These are phyloP conservation scores for Zygoascus flipseniorum DNA, from an alignment of 805 yeast species.

Conservation along the genomic window DNA sequence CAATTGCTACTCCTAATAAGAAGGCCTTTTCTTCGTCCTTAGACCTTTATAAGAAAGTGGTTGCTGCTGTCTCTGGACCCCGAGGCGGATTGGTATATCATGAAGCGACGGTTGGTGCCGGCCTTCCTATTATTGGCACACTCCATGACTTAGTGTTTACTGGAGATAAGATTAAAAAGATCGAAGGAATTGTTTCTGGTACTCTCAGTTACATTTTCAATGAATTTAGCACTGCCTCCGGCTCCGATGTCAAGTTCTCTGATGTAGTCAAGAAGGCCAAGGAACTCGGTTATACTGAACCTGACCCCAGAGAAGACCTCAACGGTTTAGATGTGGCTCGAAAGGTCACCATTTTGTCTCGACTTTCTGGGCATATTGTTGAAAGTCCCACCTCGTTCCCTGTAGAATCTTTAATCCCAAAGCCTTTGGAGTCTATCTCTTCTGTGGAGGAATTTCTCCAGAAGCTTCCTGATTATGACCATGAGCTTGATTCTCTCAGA, in stretches of 20 bases:
- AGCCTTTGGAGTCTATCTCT: constrained; percentile 51
- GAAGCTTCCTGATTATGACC: constrained; percentile 76
- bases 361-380: constrained; percentile 80
- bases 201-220: constrained; percentile 92
- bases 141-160: constrained; percentile 82
- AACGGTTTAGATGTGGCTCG: constrained; percentile 98
- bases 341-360: constrained; percentile 91
- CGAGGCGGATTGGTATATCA: constrained; percentile 81
- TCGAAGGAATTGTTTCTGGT: constrained; percentile 96
- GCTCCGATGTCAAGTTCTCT: constrained; percentile 61
- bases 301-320: constrained; percentile 98
- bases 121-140: constrained; percentile 86
- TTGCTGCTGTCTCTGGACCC: constrained; percentile 42
- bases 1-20: constrained; percentile 97
- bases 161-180: constrained; percentile 84
- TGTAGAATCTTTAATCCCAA: constrained; percentile 88
- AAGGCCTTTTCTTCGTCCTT: constrained; percentile 86
- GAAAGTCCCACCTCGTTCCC: constrained; percentile 89
- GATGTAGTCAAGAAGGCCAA: constrained; percentile 87
- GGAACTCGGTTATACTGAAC: constrained; percentile 91
- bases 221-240: constrained; percentile 67
- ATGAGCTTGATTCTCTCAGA: constrained; percentile 67
- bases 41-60: constrained; percentile 68
- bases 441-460: constrained; percentile 72
- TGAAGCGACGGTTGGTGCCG: constrained; percentile 99